phyloP scores from a whole-genome alignment of 169 alveolate species.

The Plasmodium inui region DNA sequence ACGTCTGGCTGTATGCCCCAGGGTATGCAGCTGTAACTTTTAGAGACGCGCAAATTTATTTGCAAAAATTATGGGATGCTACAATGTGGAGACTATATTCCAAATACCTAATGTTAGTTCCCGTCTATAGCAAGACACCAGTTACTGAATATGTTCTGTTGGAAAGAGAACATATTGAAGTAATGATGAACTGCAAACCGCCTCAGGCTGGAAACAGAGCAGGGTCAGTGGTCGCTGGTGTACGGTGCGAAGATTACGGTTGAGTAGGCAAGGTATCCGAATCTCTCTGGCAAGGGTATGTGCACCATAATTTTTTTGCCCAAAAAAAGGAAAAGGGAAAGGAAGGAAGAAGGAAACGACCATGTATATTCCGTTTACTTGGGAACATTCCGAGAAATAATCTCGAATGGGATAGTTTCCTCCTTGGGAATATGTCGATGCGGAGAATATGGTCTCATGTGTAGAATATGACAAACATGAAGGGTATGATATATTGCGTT shows the following conservation, averaged over 20 bases:
- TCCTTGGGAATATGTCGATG: not conserved
- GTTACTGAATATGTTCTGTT: slow-evolving; percentile 48
- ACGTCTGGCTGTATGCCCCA: slow-evolving; percentile 36
- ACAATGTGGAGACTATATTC: slow-evolving; percentile 11
- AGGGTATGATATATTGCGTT: no score
- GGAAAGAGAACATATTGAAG: slow-evolving; percentile 63
- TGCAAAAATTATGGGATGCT: slow-evolving; percentile 47
- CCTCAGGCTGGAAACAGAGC: slow-evolving; percentile 78
- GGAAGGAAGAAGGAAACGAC: not conserved
- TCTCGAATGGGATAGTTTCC: no score
- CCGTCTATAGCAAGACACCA: slow-evolving; percentile 68
- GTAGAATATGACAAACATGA: not conserved
- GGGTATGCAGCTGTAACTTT: slow-evolving; percentile 46
- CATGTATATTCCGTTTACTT: no score
- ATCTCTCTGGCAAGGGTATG: slow-evolving; percentile 29
- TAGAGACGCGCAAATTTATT: slow-evolving; percentile 22
- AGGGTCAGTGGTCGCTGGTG: slow-evolving; percentile 74
- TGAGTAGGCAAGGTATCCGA: slow-evolving; percentile 7
- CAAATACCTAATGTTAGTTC: slow-evolving; percentile 5
- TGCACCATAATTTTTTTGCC: slow-evolving; percentile 35
- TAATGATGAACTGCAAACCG: slow-evolving; percentile 68
- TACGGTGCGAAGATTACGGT: slow-evolving; percentile 76
- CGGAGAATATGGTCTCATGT: not conserved
- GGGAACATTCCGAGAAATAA: not conserved
- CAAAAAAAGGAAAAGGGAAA: not conserved